These are phyloP conservation scores for Ceratobasidium sp. DNA, from an alignment of 1,284 basidiomycete genomes.

Conservation along the genomic window DNA sequence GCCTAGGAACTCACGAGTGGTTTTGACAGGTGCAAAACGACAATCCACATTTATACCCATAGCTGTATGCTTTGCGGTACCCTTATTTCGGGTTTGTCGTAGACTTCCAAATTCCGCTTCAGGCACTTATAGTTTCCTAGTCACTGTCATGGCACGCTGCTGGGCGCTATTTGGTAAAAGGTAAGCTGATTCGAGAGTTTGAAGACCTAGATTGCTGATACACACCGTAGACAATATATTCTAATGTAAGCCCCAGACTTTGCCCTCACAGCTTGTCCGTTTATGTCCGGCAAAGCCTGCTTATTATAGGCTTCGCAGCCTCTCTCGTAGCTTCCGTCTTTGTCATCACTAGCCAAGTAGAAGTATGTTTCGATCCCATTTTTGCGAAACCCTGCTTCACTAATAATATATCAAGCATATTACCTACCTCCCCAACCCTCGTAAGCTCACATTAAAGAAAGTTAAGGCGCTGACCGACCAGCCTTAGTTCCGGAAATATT, in stretches of 20 bases:
- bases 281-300: too few species aligned
- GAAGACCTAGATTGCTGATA: background rate
- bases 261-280: too few species aligned
- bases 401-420: background rate
- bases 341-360: background rate
- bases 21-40: constrained; percentile 23
- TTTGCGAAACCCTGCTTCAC: background rate
- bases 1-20: too few species aligned
- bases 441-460: background rate
- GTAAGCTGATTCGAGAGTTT: constrained; percentile 3
- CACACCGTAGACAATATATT: background rate
- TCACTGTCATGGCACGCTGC: constrained; percentile 13
- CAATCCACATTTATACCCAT: background rate
- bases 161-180: constrained; percentile 19
- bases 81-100: background rate
- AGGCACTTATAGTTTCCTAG: background rate
- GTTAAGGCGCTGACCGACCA: too few species aligned
- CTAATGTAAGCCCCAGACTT: constrained; percentile 5
- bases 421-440: constrained; percentile 5
- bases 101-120: background rate
- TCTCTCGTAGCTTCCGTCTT: background rate
- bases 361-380: background rate
- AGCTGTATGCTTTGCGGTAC: background rate
- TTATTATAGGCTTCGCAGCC: background rate
- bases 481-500: constrained; percentile 16